Percentiles rank a stretch among this genome's conserved stretches.
Conservation (phyloP, 192 early-diverging fungal species). For the Coemansia sp. region DNA sequence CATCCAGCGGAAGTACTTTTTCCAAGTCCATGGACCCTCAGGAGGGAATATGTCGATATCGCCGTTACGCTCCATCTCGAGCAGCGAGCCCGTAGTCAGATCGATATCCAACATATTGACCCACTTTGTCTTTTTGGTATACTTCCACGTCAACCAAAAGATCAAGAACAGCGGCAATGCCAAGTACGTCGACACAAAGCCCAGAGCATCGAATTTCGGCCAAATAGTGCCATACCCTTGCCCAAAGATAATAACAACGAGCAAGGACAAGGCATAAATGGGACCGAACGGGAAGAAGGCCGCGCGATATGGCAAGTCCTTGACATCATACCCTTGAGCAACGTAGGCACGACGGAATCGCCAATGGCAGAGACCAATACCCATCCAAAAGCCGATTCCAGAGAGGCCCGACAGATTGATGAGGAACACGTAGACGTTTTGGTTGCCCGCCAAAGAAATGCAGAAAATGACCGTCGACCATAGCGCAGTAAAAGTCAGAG, state of each 20-base stretch:
- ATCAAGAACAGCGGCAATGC: conserved; percentile 68
- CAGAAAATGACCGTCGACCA: conserved; percentile 67
- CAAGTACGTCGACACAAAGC: conserved; percentile 66
- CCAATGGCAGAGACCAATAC: conserved; percentile 77
- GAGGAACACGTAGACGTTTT: conserved; percentile 72
- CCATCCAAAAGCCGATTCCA: conserved; percentile 84
- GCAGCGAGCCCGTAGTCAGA: conserved; percentile 46
- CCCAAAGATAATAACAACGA: conserved; percentile 62
- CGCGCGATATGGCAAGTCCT: conserved; percentile 73
- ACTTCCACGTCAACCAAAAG: conserved; percentile 67
- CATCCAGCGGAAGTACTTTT: conserved; percentile 35
- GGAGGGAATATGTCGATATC: conserved; percentile 33
- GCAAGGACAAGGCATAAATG: conserved; percentile 68
- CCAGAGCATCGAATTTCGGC: conserved; percentile 55
- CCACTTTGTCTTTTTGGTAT: conserved; percentile 61
- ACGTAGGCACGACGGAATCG: conserved; percentile 83
- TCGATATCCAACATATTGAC: conserved; percentile 67
- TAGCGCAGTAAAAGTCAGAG: conserved; percentile 60
- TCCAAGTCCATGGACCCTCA: conserved; percentile 16
- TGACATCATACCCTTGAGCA: conserved; percentile 67
- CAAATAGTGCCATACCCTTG: conserved; percentile 62
- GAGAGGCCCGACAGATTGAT: conserved; percentile 74
- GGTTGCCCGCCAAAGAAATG: conserved; percentile 67
- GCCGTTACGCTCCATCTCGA: conserved; percentile 49
- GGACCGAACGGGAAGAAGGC: conserved; percentile 76